A percentile compares a stretch with the other conserved stretches of the same genome.
These are phyloP conservation scores for Trametopsis cervina DNA, from an alignment of 768 basidiomycete genomes.

Conservation along the genomic window DNA sequence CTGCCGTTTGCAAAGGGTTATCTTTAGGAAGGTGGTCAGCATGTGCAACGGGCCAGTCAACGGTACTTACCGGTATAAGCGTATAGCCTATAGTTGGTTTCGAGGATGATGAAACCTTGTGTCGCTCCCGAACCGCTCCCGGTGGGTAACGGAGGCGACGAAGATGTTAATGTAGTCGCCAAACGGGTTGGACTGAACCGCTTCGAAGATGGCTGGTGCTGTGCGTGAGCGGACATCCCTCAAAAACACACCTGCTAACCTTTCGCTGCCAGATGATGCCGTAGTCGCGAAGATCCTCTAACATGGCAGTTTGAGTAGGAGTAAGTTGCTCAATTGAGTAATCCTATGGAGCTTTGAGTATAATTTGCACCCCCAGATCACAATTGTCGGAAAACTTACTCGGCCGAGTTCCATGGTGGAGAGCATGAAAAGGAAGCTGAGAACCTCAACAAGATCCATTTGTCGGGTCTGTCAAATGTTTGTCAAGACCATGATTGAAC, in stretches of 20 bases:
- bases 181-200: slow-evolving; percentile 93
- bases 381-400: slow-evolving; percentile 36
- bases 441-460: slow-evolving; percentile 90
- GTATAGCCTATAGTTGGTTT: slow-evolving; percentile 97
- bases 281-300: slow-evolving; percentile 90
- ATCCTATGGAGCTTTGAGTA: slow-evolving; percentile 43
- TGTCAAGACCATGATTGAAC: not conserved
- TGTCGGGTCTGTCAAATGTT: slow-evolving; percentile 54
- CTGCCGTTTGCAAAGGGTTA: slow-evolving; percentile 93
- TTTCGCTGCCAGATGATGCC: slow-evolving; percentile 87
- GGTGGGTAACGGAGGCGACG: slow-evolving; percentile 72
- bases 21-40: slow-evolving; percentile 38
- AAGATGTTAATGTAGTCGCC: slow-evolving; percentile 90
- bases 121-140: slow-evolving; percentile 44
- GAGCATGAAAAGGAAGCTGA: slow-evolving; percentile 94
- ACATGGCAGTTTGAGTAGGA: slow-evolving; percentile 75
- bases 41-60: slow-evolving; percentile 1
- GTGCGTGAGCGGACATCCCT: too few species aligned
- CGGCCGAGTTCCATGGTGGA: slow-evolving; percentile 93
- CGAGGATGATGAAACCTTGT: slow-evolving; percentile 92
- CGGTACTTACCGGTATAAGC: slow-evolving; percentile 79
- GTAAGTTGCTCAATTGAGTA: slow-evolving; percentile 82
- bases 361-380: slow-evolving; percentile 5
- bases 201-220: slow-evolving; percentile 52
- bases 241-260: slow-evolving; percentile 30